phyloP scores from a whole-genome alignment of 75 land plant species.

The Ceratopteris richardii region DNA sequence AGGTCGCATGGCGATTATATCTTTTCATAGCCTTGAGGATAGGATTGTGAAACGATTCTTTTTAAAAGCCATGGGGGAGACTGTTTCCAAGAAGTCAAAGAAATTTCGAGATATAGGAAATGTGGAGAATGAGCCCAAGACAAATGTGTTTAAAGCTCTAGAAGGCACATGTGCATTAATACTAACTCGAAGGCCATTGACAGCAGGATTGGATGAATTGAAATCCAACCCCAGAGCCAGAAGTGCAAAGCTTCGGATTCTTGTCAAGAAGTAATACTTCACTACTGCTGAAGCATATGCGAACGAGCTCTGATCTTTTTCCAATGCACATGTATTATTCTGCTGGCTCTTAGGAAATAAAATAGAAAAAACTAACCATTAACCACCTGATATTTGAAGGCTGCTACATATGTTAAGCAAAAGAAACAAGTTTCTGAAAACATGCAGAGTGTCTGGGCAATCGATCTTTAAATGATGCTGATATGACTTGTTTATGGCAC shows the following conservation, averaged over 20 bases:
- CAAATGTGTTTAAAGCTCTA: conserved; percentile 46
- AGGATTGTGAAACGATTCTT: conserved; percentile 86
- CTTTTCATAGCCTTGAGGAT: conserved; percentile 98
- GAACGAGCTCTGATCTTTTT: no score
- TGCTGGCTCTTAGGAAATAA: no score
- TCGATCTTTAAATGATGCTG: no score
- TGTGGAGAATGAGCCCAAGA: conserved; percentile 15
- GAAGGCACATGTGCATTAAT: conserved; percentile 46
- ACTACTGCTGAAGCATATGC: no score
- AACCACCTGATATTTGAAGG: no score
- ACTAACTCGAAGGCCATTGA: conserved; percentile 79
- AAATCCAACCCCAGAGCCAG: conserved; percentile 58
- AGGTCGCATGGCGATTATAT: conserved; percentile 91
- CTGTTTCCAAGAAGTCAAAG: conserved; percentile 2
- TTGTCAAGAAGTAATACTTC: conserved; percentile 57
- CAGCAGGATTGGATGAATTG: conserved; percentile 63
- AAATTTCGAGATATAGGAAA: background rate
- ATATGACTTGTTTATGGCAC: no score
- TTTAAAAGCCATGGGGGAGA: conserved; percentile 40
- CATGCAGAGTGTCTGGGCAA: no score
- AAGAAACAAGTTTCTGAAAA: no score
- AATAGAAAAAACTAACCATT: no score
- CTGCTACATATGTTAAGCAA: no score
- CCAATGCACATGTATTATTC: no score
- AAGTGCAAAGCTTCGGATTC: conserved; percentile 90